Evolutionary conservation across 257 asterid genomes (phyloP).

Genomic region (Solanum chilense): DNA sequence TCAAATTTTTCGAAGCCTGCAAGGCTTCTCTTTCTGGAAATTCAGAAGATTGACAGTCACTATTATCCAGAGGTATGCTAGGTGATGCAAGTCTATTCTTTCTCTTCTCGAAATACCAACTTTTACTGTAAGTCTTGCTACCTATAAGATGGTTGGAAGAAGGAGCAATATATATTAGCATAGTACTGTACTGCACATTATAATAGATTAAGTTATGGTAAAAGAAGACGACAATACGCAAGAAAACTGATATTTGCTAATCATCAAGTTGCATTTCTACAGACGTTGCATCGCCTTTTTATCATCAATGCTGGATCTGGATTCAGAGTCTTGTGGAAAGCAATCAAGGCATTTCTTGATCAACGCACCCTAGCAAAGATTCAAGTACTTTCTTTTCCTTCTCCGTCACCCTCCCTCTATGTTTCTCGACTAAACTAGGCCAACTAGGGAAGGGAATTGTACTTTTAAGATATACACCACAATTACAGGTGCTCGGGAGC

Average conservation of each 20-base stretch:
- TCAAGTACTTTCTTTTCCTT: slow-evolving; percentile 24
- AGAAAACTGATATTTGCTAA: neutral
- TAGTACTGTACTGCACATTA: neutral
- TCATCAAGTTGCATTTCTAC: slow-evolving; percentile 5
- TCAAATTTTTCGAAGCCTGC: slow-evolving; percentile 71
- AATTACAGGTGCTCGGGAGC: slow-evolving; percentile 54
- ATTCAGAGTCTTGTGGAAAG: slow-evolving; percentile 59
- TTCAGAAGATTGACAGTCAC: slow-evolving; percentile 63
- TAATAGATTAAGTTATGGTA: neutral
- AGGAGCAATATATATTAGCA: neutral
- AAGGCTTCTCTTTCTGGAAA: slow-evolving; percentile 50
- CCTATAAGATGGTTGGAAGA: neutral
- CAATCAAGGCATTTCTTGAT: slow-evolving; percentile 56
- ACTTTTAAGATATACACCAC: neutral
- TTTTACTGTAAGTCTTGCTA: neutral
- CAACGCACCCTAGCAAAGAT: slow-evolving; percentile 62
- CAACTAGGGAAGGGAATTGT: neutral
- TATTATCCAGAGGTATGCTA: slow-evolving; percentile 69
- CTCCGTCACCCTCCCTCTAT: neutral
- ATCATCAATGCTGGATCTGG: slow-evolving; percentile 66
- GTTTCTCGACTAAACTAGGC: neutral
- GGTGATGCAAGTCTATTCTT: neutral
- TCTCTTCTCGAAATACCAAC: neutral
- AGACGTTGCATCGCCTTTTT: slow-evolving; percentile 61
- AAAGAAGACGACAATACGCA: neutral